These are phyloP conservation scores for Globomyces pollinis-pini DNA, from an alignment of 192 early-diverging fungal genomes.

Conservation along the genomic window DNA sequence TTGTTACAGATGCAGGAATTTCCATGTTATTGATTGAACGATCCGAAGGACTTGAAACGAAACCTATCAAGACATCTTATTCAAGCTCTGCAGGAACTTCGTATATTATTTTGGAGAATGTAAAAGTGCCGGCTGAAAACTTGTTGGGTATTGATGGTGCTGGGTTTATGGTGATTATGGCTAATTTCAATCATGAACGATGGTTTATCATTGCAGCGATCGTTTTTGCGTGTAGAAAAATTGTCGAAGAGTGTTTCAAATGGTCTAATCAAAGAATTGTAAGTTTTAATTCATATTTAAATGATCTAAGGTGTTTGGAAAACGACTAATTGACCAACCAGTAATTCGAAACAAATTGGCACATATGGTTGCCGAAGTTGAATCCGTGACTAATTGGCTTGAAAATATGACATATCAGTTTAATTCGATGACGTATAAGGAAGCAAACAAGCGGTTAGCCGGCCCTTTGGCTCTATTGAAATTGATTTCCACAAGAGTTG, in stretches of 20 bases:
- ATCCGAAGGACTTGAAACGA: slow-evolving; percentile 36
- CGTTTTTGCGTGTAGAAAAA: slow-evolving; percentile 18
- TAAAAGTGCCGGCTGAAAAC: slow-evolving; percentile 53
- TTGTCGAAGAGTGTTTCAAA: slow-evolving; percentile 47
- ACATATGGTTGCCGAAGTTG: slow-evolving; percentile 29
- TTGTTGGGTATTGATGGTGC: slow-evolving; percentile 40
- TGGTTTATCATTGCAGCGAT: slow-evolving; percentile 29
- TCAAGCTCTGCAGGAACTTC: slow-evolving; percentile 40
- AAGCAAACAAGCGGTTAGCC: slow-evolving; percentile 38
- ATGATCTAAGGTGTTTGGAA: slow-evolving; percentile 56
- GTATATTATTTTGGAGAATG: slow-evolving; percentile 47
- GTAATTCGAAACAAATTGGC: slow-evolving; percentile 51
- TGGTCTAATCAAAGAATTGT: slow-evolving; percentile 51
- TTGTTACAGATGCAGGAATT: slow-evolving; percentile 24
- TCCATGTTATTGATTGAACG: slow-evolving; percentile 48
- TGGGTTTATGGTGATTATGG: slow-evolving; percentile 46
- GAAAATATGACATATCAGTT: slow-evolving; percentile 49
- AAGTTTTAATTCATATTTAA: too few relatives aligned
- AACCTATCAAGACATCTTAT: slow-evolving; percentile 45
- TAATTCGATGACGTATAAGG: slow-evolving; percentile 43
- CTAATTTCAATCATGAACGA: slow-evolving; percentile 52
- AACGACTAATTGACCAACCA: slow-evolving; percentile 40
- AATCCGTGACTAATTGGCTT: slow-evolving; percentile 39
- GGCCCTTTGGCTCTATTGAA: slow-evolving; percentile 46
- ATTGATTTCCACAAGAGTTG: slow-evolving; percentile 35